These are phyloP conservation scores for Meredithiella fracta DNA, from an alignment of 2,329 filamentous ascomycete species.

Conservation along the genomic window DNA sequence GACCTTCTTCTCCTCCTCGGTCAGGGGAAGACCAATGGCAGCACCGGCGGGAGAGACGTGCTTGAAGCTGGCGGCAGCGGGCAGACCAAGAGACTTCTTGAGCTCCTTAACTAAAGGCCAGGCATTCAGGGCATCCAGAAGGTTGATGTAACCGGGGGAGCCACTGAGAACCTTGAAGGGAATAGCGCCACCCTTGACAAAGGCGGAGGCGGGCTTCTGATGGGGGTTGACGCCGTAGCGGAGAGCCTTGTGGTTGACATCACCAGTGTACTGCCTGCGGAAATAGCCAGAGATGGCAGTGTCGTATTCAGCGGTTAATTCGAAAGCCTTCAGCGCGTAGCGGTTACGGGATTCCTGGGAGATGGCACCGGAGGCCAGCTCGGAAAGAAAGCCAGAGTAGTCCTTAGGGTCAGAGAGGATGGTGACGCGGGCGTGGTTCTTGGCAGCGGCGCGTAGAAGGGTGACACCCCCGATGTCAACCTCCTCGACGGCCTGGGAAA, in stretches of 20 bases:
- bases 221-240: constrained; percentile 96
- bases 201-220: constrained; percentile 90
- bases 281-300: constrained; percentile 91
- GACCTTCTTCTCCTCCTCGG: constrained; percentile 78
- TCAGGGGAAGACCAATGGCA: constrained; percentile 79
- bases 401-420: constrained; percentile 89
- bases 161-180: constrained; percentile 93
- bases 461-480: constrained; percentile 98
- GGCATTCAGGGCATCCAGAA: constrained; percentile 88
- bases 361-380: constrained; percentile 76
- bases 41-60: constrained; percentile 95
- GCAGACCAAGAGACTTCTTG: constrained; percentile 69
- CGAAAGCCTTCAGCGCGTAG: constrained; percentile 94
- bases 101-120: constrained; percentile 97
- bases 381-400: constrained; percentile 84
- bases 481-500: constrained; percentile 93
- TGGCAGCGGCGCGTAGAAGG: constrained; percentile 85
- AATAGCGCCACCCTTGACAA: constrained; percentile 51
- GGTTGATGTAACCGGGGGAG: constrained; percentile 89
- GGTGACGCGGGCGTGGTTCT: constrained; percentile 92
- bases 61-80: constrained; percentile 95
- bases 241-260: constrained; percentile 66
- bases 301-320: constrained; percentile 96
- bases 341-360: constrained; percentile 69
- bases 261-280: constrained; percentile 84